phyloP scores from a whole-genome alignment of 768 basidiomycete genomes.

The Boletus tomentosulus region DNA sequence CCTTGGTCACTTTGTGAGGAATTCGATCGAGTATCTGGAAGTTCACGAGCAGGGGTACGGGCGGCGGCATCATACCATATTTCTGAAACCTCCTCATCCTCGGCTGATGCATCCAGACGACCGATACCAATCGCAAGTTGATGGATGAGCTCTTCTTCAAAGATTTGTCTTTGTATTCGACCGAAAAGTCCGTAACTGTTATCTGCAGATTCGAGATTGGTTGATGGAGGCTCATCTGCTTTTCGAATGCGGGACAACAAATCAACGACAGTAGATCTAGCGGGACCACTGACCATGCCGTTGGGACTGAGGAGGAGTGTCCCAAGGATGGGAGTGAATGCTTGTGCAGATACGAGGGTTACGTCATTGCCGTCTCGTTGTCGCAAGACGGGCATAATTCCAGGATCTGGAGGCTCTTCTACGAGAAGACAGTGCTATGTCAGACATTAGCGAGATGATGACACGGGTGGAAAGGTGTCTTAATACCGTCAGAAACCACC shows the following conservation, averaged over 20 bases:
- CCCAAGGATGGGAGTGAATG: slow-evolving; percentile 90
- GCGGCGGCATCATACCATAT: slow-evolving; percentile 31
- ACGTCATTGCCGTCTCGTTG: slow-evolving; percentile 16
- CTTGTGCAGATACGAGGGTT: slow-evolving; percentile 66
- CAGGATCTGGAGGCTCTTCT: slow-evolving; percentile 36
- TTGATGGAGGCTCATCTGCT: slow-evolving; percentile 44
- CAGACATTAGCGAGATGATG: slow-evolving; percentile 2
- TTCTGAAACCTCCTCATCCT: slow-evolving; percentile 36
- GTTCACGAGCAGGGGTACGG: slow-evolving; percentile 30
- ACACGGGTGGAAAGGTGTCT: slow-evolving; percentile 1
- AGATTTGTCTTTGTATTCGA: slow-evolving; percentile 51
- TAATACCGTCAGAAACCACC: slow-evolving; percentile 84
- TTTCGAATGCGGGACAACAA: slow-evolving; percentile 66
- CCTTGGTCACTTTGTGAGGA: slow-evolving; percentile 7
- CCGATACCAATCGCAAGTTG: slow-evolving; percentile 92
- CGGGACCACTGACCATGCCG: slow-evolving; percentile 63
- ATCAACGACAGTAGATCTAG: slow-evolving; percentile 74
- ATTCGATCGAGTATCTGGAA: slow-evolving; percentile 18
- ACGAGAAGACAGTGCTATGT: slow-evolving; percentile 64
- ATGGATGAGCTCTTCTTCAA: slow-evolving; percentile 78
- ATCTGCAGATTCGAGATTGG: slow-evolving; percentile 31
- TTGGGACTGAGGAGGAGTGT: slow-evolving; percentile 83
- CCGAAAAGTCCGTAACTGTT: slow-evolving; percentile 46
- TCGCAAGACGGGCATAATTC: slow-evolving; percentile 5
- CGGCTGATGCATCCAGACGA: slow-evolving; percentile 46